phyloP scores from a whole-genome alignment of 805 yeast genomes.

The Kazachstania africana region DNA sequence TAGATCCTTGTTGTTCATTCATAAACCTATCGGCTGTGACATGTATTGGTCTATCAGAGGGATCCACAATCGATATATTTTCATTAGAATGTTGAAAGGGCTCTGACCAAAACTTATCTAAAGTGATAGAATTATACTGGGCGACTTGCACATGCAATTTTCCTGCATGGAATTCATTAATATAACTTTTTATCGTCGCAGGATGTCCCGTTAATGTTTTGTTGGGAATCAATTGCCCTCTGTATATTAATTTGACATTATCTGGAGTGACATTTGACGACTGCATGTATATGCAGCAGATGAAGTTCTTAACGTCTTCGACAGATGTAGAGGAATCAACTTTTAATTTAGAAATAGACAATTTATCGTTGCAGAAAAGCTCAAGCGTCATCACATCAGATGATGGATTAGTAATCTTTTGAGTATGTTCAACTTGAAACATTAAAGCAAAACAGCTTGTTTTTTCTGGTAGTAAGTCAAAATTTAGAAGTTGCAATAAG shows the following conservation, averaged over 20 bases:
- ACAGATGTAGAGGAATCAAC: constrained; percentile 17
- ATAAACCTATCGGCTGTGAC: background rate
- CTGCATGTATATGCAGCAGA: constrained; percentile 17
- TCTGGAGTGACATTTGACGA: constrained; percentile 8
- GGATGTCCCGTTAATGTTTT: constrained; percentile 13
- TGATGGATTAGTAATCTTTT: too few species aligned
- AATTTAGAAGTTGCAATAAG: constrained; percentile 19
- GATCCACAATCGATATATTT: background rate
- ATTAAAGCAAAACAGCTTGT: constrained; percentile 20
- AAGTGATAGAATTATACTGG: constrained; percentile 13
- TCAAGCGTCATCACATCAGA: constrained; percentile 11
- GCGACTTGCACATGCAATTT: constrained; percentile 20
- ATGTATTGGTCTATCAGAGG: too few species aligned
- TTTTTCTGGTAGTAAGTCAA: constrained; percentile 28
- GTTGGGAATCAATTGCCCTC: constrained; percentile 11
- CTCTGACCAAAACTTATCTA: constrained; percentile 19
- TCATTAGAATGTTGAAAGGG: background rate
- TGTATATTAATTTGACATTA: constrained; percentile 20
- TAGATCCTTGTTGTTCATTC: background rate
- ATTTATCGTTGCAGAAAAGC: constrained; percentile 16
- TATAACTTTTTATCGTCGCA: constrained; percentile 10
- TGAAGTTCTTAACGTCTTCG: constrained; percentile 16
- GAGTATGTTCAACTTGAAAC: constrained; percentile 18
- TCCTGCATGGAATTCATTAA: constrained; percentile 9
- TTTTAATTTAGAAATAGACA: constrained; percentile 13